A percentile compares a stretch with the other conserved stretches of the same genome.
Evolutionary conservation across 2,329 filamentous ascomycete species (phyloP).

Genomic region (Epichloe scottii): DNA sequence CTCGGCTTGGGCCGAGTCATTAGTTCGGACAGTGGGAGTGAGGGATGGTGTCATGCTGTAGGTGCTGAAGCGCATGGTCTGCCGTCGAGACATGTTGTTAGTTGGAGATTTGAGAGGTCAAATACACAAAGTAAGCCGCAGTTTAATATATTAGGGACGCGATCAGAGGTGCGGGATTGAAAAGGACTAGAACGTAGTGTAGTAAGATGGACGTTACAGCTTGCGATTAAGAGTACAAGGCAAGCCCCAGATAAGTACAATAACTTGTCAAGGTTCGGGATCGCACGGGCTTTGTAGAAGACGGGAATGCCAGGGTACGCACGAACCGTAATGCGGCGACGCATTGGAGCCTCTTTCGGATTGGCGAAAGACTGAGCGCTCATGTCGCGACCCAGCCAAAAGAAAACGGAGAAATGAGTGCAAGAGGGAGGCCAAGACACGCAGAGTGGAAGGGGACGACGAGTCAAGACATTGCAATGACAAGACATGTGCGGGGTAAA

Average conservation of each 20-base stretch:
- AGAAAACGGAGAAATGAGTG: not conserved
- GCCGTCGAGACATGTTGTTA: conserved; percentile 14
- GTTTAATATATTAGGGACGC: not conserved
- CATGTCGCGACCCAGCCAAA: not conserved
- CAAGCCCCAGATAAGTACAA: not conserved
- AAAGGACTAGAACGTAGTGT: not conserved
- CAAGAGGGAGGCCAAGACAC: conserved; percentile 6
- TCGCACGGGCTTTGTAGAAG: not conserved
- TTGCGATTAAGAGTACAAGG: not conserved
- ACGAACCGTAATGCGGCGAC: conserved; percentile 3
- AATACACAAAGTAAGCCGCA: not conserved
- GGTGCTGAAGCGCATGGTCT: conserved; percentile 45
- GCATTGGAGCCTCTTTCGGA: not conserved
- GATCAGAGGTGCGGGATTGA: not conserved
- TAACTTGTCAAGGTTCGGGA: not conserved
- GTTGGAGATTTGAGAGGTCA: not conserved
- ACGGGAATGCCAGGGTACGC: conserved; percentile 2
- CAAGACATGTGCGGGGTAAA: not conserved
- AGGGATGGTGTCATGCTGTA: conserved; percentile 50
- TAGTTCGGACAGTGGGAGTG: conserved; percentile 41
- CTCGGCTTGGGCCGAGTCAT: conserved; percentile 43
- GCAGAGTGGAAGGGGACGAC: conserved; percentile 4
- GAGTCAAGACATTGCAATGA: conserved; percentile 5
- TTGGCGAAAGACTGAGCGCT: not conserved
- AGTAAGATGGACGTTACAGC: not conserved